phyloP scores from a whole-genome alignment of 192 early-diverging fungal genomes.

The Podila clonocystis region DNA sequence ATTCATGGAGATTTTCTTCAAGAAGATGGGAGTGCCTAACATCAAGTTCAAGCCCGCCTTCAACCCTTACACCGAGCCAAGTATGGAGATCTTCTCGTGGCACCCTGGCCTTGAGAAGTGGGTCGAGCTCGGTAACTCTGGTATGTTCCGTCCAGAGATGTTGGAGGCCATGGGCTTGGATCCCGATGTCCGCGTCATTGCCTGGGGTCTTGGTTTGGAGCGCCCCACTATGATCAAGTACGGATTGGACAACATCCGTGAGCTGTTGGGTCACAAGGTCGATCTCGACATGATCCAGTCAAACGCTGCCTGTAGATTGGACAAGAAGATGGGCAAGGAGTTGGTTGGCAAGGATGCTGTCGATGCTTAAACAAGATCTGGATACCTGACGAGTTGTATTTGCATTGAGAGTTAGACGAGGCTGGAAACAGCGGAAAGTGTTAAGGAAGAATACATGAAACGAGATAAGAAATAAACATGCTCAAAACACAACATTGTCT shows the following conservation, averaged over 20 bases:
- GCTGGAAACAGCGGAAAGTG: neutral
- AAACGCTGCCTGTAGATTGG: conserved; percentile 91
- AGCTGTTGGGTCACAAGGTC: conserved; percentile 94
- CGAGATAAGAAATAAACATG: no score
- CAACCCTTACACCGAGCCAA: conserved; percentile 99
- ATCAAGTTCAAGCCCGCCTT: conserved; percentile 99
- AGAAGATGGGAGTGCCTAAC: conserved; percentile 94
- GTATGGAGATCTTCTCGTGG: conserved; percentile 99
- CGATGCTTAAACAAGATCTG: conserved; percentile 19
- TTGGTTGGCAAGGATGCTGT: conserved; percentile 51
- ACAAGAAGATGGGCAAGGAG: conserved; percentile 90
- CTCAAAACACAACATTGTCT: no score
- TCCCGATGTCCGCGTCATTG: conserved; percentile 94
- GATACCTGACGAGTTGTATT: neutral
- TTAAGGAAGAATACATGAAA: no score
- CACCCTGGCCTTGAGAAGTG: conserved; percentile 87
- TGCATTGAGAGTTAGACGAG: neutral
- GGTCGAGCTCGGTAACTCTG: conserved; percentile 98
- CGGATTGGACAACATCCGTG: conserved; percentile 92
- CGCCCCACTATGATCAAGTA: conserved; percentile 99
- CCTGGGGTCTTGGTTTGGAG: conserved; percentile 97
- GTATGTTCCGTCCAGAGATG: conserved; percentile 99
- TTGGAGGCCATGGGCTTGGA: conserved; percentile 94
- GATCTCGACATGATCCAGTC: conserved; percentile 89
- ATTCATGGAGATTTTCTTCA: conserved; percentile 95